Conservation (phyloP, 306 rosid species). For the Cucurbita ficifolia region DNA sequence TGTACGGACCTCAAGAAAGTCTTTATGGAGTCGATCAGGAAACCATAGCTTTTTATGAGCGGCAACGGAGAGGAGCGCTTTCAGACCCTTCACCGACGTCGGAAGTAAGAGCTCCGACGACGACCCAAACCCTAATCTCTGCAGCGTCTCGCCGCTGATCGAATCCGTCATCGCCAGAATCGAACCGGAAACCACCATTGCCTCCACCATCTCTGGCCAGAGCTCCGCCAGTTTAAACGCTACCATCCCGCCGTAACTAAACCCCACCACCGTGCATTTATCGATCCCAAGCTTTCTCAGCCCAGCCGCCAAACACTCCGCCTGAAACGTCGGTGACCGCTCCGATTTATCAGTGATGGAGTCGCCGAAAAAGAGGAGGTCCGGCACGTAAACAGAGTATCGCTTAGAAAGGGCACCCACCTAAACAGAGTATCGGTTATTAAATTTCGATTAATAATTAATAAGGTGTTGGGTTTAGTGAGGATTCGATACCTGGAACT, state of each 20-base stretch:
- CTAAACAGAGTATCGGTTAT: neutral
- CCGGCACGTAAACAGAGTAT: constrained; percentile 61
- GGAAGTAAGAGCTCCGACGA: constrained; percentile 62
- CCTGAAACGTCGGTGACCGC: constrained; percentile 53
- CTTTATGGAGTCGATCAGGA: constrained; percentile 36
- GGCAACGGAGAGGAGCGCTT: constrained; percentile 37
- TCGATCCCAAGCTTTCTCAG: constrained; percentile 59
- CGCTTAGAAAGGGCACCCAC: constrained; percentile 26
- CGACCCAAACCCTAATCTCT: constrained; percentile 34
- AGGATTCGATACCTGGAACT: constrained; percentile 26
- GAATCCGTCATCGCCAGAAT: constrained; percentile 30
- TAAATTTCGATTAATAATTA: too few relatives aligned
- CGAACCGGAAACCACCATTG: constrained; percentile 37
- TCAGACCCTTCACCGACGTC: constrained; percentile 27
- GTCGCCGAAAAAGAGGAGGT: constrained; percentile 72
- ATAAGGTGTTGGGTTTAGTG: too few relatives aligned
- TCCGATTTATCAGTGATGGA: constrained; percentile 36
- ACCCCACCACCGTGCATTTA: constrained; percentile 51
- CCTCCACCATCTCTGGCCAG: constrained; percentile 37
- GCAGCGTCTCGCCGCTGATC: constrained; percentile 10
- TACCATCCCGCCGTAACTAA: constrained; percentile 76
- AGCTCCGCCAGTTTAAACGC: constrained; percentile 56
- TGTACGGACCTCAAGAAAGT: constrained; percentile 50
- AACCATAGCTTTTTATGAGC: constrained; percentile 33
- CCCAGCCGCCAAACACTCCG: constrained; percentile 49